phyloP scores from a whole-genome alignment of 345 rosid genomes.

The Ceriops tagal region DNA sequence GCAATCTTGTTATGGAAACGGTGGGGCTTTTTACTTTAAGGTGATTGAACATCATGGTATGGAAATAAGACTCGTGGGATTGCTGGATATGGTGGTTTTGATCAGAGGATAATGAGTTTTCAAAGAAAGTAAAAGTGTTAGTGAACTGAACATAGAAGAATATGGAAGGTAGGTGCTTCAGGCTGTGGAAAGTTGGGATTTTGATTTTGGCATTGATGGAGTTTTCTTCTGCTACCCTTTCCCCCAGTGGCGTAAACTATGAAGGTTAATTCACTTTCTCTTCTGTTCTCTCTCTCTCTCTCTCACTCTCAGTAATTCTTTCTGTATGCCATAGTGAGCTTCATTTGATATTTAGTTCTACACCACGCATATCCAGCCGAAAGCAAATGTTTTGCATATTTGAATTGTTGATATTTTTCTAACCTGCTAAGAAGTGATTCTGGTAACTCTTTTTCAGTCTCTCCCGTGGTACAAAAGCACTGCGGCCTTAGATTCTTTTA shows the following conservation, averaged over 20 bases:
- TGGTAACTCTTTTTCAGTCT: slow-evolving; percentile 7
- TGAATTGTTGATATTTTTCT: slow-evolving; percentile 4
- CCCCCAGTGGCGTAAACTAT: slow-evolving; percentile 92
- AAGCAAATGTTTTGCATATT: neutral
- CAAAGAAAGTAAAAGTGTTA: slow-evolving; percentile 2
- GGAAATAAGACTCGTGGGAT: slow-evolving; percentile 28
- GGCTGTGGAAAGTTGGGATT: slow-evolving; percentile 45
- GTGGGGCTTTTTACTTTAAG: slow-evolving; percentile 28
- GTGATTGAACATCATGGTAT: slow-evolving; percentile 20
- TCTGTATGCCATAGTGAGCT: neutral
- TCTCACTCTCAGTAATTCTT: neutral
- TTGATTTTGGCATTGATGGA: slow-evolving; percentile 59
- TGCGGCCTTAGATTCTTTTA: neutral
- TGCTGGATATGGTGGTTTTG: slow-evolving; percentile 23
- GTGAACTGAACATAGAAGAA: slow-evolving; percentile 15
- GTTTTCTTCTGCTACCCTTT: slow-evolving; percentile 79
- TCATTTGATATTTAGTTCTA: neutral
- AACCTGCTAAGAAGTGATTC: slow-evolving; percentile 18
- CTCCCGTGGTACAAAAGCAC: neutral
- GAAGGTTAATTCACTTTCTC: slow-evolving; percentile 60
- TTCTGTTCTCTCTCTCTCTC: neutral
- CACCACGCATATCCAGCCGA: neutral
- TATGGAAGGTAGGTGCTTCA: slow-evolving; percentile 41
- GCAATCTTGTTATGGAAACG: slow-evolving; percentile 17
- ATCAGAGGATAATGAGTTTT: slow-evolving; percentile 20